phyloP scores from a whole-genome alignment of 192 early-diverging fungal genomes.

The Dispira parvispora region DNA sequence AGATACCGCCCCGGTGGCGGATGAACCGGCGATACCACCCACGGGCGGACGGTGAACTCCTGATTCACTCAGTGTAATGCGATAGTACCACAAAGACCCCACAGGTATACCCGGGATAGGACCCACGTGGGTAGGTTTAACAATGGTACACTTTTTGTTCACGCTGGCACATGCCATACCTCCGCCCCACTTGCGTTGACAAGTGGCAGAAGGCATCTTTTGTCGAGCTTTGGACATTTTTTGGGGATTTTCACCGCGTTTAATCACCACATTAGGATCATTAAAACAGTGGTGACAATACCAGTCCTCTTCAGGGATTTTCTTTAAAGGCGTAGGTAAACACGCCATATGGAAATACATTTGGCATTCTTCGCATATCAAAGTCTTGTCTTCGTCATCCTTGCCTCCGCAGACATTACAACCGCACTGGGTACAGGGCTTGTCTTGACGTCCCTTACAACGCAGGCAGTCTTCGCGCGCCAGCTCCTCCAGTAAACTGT shows the following conservation, averaged over 20 bases:
- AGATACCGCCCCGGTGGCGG: constrained; percentile 33
- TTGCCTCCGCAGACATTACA: constrained; percentile 33
- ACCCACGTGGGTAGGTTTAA: constrained; percentile 26
- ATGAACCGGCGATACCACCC: constrained; percentile 37
- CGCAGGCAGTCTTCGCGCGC: constrained; percentile 13
- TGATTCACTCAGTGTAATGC: constrained; percentile 27
- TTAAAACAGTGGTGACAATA: constrained; percentile 30
- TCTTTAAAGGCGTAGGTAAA: constrained; percentile 20
- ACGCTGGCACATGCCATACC: constrained; percentile 34
- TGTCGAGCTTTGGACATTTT: constrained; percentile 23
- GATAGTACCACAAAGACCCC: constrained; percentile 34
- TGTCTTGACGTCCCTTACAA: constrained; percentile 17
- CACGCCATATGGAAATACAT: constrained; percentile 35
- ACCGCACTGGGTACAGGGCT: constrained; percentile 29
- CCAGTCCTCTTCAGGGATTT: constrained; percentile 30
- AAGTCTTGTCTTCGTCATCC: constrained; percentile 31
- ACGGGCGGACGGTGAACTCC: constrained; percentile 49
- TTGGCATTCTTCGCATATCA: constrained; percentile 44
- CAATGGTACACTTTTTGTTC: constrained; percentile 23
- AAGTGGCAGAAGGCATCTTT: constrained; percentile 34
- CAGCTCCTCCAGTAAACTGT: too few relatives aligned
- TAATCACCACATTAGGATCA: constrained; percentile 24
- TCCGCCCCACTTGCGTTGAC: constrained; percentile 34
- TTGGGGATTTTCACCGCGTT: constrained; percentile 22
- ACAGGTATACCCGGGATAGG: constrained; percentile 40